A percentile compares a stretch with the other conserved stretches of the same genome.
Evolutionary conservation across 2,329 filamentous ascomycete genomes (phyloP).

Genomic region (Cadophora sp.): DNA sequence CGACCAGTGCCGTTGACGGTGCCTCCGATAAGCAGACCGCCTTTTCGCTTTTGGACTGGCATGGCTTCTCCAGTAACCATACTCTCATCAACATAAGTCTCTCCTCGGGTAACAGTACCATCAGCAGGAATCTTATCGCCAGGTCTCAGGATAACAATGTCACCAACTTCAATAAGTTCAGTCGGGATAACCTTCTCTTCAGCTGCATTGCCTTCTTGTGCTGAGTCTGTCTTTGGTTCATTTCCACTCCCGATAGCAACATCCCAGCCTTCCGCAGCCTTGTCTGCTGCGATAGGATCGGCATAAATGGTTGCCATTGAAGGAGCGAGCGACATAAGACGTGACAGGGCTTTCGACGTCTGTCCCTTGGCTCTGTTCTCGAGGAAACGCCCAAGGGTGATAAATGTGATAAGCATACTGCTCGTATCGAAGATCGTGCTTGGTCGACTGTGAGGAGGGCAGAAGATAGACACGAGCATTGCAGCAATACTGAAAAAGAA

Average conservation of each 20-base stretch:
- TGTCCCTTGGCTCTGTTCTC: constrained; percentile 97
- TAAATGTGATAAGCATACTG: constrained; percentile 97
- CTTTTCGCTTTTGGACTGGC: constrained; percentile 88
- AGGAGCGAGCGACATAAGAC: constrained; percentile 93
- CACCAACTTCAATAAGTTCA: constrained; percentile 90
- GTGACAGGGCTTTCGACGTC: constrained; percentile 91
- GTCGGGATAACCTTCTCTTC: constrained; percentile 90
- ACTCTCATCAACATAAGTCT: constrained; percentile 95
- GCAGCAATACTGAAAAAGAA: constrained; percentile 94
- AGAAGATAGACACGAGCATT: constrained; percentile 81
- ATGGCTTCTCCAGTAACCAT: constrained; percentile 99
- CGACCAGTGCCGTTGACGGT: constrained; percentile 95
- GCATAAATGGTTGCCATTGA: constrained; percentile 97
- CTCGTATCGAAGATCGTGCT: constrained; percentile 96
- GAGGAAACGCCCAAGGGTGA: constrained; percentile 86
- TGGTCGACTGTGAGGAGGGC: constrained; percentile 79
- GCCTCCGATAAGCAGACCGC: constrained; percentile 82
- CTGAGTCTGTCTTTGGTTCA: constrained; percentile 54
- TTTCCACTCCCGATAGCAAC: constrained; percentile 47
- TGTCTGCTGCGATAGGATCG: constrained; percentile 92
- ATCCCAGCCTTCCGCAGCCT: constrained; percentile 83
- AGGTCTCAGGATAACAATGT: constrained; percentile 90
- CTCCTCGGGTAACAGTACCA: constrained; percentile 83
- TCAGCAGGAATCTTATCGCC: constrained; percentile 98
- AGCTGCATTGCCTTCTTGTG: constrained; percentile 63